These are phyloP conservation scores for Suhomyces panamericanus DNA, from an alignment of 1,139 yeast species.

Conservation along the genomic window DNA sequence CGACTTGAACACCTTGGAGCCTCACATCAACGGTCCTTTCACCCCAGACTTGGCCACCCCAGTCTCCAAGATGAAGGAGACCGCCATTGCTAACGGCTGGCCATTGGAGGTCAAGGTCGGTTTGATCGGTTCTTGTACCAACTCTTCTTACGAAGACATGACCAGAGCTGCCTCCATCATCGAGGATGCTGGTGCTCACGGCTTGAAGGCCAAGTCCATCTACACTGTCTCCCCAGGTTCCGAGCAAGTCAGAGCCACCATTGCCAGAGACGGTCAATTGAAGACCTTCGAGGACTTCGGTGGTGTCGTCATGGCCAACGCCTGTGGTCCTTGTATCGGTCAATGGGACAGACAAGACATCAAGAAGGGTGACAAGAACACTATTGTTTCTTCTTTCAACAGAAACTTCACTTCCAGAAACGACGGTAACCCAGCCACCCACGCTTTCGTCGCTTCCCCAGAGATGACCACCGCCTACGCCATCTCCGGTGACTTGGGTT, in stretches of 20 bases:
- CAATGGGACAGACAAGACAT: constrained; percentile 99
- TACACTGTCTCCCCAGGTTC: constrained; percentile 98
- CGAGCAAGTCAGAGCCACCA: constrained; percentile 98
- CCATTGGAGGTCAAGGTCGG: constrained; percentile 94
- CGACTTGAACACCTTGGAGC: constrained; percentile 93
- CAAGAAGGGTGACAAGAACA: constrained; percentile 97
- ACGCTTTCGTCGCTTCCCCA: constrained; percentile 97
- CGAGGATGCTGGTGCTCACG: constrained; percentile 86
- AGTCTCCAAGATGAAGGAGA: constrained; percentile 87
- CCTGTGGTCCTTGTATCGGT: constrained; percentile 99
- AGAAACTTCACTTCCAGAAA: constrained; percentile 99
- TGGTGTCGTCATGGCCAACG: constrained; percentile 95
- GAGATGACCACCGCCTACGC: constrained; percentile 97
- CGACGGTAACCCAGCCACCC: constrained; percentile 98
- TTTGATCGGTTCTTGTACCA: constrained; percentile 98
- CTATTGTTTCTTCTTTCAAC: constrained; percentile 98
- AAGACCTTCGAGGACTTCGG: constrained; percentile 89
- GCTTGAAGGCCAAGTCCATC: constrained; percentile 84
- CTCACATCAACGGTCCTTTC: constrained; percentile 98
- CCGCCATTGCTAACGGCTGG: constrained; percentile 88
- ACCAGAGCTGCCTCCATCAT: constrained; percentile 95
- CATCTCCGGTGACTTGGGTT: constrained; percentile 95
- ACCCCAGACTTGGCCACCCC: constrained; percentile 99
- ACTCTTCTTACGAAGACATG: constrained; percentile 99
- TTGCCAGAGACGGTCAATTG: constrained; percentile 95